Percentiles rank a stretch among this genome's conserved stretches.
Conservation (phyloP, 176 grass and related monocot species). For the Lolium multiflorum region DNA sequence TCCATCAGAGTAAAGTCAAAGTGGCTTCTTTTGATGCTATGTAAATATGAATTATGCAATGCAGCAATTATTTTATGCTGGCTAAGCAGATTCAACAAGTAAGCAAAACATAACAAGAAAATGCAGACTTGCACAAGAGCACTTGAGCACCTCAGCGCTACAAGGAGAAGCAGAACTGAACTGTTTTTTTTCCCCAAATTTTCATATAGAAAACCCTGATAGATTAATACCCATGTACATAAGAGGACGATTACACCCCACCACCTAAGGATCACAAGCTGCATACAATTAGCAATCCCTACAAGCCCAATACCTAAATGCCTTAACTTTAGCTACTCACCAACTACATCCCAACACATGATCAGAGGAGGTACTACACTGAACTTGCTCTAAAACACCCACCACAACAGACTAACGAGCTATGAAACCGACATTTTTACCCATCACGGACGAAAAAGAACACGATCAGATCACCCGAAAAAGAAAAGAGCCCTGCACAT, state of each 20-base stretch:
- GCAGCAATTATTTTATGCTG: not conserved
- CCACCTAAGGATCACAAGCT: constrained; percentile 35
- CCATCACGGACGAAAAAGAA: constrained; percentile 5
- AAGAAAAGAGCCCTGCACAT: constrained; percentile 18
- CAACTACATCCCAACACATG: constrained; percentile 36
- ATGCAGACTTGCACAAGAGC: not conserved
- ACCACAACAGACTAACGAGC: constrained; percentile 5
- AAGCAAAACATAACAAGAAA: no score
- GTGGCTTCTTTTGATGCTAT: not conserved
- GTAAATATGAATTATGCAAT: not conserved
- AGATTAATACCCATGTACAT: constrained; percentile 50
- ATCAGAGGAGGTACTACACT: constrained; percentile 42
- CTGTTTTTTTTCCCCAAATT: not conserved
- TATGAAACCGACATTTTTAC: constrained; percentile 33
- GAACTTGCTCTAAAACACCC: constrained; percentile 37
- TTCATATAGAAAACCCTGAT: constrained; percentile 22
- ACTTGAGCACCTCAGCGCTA: not conserved
- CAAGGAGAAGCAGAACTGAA: constrained; percentile 18
- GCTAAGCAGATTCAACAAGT: no score
- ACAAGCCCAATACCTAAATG: constrained; percentile 38
- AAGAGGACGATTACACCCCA: constrained; percentile 9
- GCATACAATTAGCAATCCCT: constrained; percentile 55
- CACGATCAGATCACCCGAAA: constrained; percentile 2
- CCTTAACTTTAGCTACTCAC: constrained; percentile 26
- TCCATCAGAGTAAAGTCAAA: not conserved